These are phyloP conservation scores for Eucalyptus viminalis DNA, from an alignment of 345 rosid genomes.

Conservation along the genomic window DNA sequence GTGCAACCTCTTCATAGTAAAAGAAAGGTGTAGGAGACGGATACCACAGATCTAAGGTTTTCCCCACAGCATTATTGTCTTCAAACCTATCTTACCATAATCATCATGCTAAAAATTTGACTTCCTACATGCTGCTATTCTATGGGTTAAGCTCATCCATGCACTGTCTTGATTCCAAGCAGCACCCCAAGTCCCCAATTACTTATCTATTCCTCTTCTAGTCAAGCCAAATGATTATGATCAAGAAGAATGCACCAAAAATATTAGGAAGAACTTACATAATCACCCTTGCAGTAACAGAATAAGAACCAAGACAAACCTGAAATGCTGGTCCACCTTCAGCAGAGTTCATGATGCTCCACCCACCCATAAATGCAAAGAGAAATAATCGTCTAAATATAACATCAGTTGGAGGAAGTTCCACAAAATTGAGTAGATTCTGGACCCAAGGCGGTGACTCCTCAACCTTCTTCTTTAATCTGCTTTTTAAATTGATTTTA, in stretches of 20 bases:
- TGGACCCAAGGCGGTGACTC: slow-evolving; percentile 94
- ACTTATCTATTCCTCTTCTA: not conserved
- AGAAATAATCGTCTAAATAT: slow-evolving; percentile 88
- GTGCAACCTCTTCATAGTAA: not conserved
- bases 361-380: slow-evolving; percentile 97
- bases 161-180: not conserved
- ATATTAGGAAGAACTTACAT: not conserved
- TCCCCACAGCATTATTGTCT: not conserved
- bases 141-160: not conserved
- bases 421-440: slow-evolving; percentile 63
- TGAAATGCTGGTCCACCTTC: slow-evolving; percentile 99
- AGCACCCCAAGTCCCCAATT: not conserved
- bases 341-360: slow-evolving; percentile 97
- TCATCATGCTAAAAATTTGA: not conserved
- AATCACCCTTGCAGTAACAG: not conserved
- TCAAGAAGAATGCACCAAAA: not conserved
- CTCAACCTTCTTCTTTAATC: slow-evolving; percentile 85
- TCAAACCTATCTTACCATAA: not conserved
- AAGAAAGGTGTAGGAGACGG: not conserved
- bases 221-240: not conserved
- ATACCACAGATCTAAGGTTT: not conserved
- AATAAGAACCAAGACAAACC: slow-evolving; percentile 33
- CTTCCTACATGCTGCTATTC: not conserved
- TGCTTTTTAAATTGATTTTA: slow-evolving; percentile 74
- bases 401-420: slow-evolving; percentile 72